phyloP scores from a whole-genome alignment of 2,329 filamentous ascomycete genomes.

The Bimuria novae-zelandiae region DNA sequence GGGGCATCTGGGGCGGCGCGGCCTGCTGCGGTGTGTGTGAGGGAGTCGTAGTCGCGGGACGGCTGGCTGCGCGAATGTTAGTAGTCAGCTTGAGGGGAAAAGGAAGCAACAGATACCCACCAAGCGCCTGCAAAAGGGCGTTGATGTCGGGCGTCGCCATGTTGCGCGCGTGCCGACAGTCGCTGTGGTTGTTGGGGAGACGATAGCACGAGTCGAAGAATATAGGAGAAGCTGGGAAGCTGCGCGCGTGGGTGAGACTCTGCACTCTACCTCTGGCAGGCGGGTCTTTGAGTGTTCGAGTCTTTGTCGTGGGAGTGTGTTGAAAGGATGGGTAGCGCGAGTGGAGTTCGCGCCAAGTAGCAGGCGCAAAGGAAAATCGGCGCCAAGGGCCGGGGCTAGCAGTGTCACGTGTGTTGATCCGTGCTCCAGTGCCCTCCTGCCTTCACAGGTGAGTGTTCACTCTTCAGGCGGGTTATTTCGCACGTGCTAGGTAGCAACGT shows the following conservation, averaged over 20 bases:
- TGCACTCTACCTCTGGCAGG: neutral
- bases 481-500: too few relatives aligned
- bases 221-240: neutral
- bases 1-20: slow-evolving; percentile 46
- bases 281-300: neutral
- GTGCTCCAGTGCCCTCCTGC: too few relatives aligned
- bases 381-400: too few relatives aligned
- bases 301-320: slow-evolving; percentile 8
- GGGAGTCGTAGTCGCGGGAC: slow-evolving; percentile 52
- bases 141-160: slow-evolving; percentile 43
- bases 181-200: neutral
- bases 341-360: too few relatives aligned
- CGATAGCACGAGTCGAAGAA: neutral
- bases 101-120: slow-evolving; percentile 25
- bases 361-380: too few relatives aligned
- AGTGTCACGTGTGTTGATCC: too few relatives aligned
- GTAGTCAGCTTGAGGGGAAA: slow-evolving; percentile 12
- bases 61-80: slow-evolving; percentile 48
- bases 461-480: too few relatives aligned
- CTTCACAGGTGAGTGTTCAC: too few relatives aligned
- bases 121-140: slow-evolving; percentile 46
- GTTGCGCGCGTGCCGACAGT: slow-evolving; percentile 15
- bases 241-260: neutral
- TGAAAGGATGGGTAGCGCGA: too few relatives aligned
- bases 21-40: slow-evolving; percentile 52